phyloP scores from a whole-genome alignment of 768 basidiomycete genomes.

The Panellus pusillus region DNA sequence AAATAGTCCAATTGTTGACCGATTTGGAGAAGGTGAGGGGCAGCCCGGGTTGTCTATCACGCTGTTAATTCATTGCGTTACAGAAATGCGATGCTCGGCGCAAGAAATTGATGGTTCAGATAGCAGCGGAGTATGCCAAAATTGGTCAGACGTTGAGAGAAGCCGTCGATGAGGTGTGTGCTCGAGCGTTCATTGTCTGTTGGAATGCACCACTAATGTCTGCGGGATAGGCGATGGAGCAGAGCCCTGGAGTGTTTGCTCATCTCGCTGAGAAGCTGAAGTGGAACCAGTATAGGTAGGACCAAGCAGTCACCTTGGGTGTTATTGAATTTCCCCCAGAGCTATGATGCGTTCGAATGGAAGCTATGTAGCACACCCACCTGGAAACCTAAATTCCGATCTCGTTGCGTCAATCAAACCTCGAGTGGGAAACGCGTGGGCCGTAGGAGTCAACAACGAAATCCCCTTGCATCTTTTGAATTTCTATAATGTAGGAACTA shows the following conservation, averaged over 20 bases:
- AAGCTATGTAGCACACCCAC: neutral
- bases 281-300: conserved; percentile 19
- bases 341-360: conserved; percentile 18
- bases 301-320: neutral
- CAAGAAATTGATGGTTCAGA: neutral
- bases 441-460: neutral
- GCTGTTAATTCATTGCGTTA: too few species aligned
- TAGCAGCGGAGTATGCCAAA: neutral
- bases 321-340: neutral
- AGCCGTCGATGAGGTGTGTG: conserved; percentile 9
- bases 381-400: conserved; percentile 12
- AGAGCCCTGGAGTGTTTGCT: conserved; percentile 6
- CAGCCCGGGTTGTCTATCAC: too few species aligned
- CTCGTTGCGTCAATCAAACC: neutral
- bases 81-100: neutral
- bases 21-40: neutral
- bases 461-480: neutral
- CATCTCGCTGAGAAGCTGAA: neutral
- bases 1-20: neutral
- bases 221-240: conserved; percentile 9
- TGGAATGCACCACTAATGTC: neutral
- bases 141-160: neutral
- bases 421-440: neutral
- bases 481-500: neutral
- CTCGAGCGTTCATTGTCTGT: neutral